phyloP scores from a whole-genome alignment of 2,329 filamentous ascomycete species.

The Pestalotiopsis sp. region DNA sequence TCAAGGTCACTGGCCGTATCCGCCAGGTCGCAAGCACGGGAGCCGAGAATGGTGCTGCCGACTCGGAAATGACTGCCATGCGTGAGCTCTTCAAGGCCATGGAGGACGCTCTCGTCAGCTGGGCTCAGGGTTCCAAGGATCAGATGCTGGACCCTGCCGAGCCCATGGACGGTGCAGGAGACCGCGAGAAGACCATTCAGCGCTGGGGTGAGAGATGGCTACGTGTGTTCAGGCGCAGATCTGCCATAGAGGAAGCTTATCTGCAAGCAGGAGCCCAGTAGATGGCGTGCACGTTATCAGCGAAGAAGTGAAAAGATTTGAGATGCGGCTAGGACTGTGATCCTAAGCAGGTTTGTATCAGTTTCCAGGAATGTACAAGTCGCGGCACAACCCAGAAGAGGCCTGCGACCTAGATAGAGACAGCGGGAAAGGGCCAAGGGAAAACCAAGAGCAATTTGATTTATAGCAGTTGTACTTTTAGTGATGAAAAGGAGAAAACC shows the following conservation, averaged over 20 bases:
- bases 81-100: conserved; percentile 79
- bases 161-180: conserved; percentile 56
- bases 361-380: neutral
- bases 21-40: conserved; percentile 74
- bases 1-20: conserved; percentile 86
- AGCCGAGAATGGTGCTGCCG: conserved; percentile 52
- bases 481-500: neutral
- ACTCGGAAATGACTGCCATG: conserved; percentile 73
- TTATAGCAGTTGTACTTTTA: neutral
- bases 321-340: neutral
- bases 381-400: neutral
- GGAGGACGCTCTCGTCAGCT: conserved; percentile 74
- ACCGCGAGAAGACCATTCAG: conserved; percentile 66
- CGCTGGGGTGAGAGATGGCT: conserved; percentile 88
- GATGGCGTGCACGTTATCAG: neutral
- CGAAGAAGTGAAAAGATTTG: neutral
- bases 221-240: conserved; percentile 79
- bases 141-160: conserved; percentile 66
- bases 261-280: conserved; percentile 10
- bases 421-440: neutral
- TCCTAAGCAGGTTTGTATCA: neutral
- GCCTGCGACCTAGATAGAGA: neutral
- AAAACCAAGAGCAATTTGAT: neutral
- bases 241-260: conserved; percentile 78
- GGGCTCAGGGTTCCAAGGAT: conserved; percentile 75